A percentile compares a stretch with the other conserved stretches of the same genome.
These are phyloP conservation scores for Pycnococcus provasolii DNA, from an alignment of 139 green algal genomes.

Conservation along the genomic window DNA sequence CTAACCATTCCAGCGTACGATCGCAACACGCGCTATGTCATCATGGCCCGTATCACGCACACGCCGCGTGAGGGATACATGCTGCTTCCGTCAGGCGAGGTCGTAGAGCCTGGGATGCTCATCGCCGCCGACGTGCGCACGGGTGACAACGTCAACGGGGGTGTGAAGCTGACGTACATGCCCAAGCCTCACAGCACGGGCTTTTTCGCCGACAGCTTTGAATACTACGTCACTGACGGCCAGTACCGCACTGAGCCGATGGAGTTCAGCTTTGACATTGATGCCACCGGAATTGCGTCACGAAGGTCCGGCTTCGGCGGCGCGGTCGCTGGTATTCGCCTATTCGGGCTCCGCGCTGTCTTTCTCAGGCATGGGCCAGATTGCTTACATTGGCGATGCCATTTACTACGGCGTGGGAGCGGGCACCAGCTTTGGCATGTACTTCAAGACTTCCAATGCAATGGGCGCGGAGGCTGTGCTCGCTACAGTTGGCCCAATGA, in stretches of 20 bases:
- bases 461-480: too few species aligned
- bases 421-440: background rate
- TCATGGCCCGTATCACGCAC: background rate
- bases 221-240: background rate
- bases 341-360: background rate
- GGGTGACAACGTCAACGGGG: background rate
- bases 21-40: background rate
- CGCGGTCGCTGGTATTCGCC: background rate
- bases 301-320: background rate
- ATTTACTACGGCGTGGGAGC: background rate
- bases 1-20: too few species aligned
- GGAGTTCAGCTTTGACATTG: conserved; percentile 1
- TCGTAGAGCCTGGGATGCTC: too few species aligned
- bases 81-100: background rate
- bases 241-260: too few species aligned
- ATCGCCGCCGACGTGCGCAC: too few species aligned
- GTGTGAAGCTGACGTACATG: background rate
- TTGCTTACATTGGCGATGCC: conserved; percentile 1
- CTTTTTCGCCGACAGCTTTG: background rate
- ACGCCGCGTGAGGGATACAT: background rate
- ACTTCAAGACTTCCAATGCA: background rate
- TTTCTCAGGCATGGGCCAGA: background rate
- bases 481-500: background rate
- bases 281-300: conserved; percentile 2
- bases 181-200: background rate